Conservation (phyloP, 2,329 filamentous ascomycete genomes). For the Plectosphaerella sp. region DNA sequence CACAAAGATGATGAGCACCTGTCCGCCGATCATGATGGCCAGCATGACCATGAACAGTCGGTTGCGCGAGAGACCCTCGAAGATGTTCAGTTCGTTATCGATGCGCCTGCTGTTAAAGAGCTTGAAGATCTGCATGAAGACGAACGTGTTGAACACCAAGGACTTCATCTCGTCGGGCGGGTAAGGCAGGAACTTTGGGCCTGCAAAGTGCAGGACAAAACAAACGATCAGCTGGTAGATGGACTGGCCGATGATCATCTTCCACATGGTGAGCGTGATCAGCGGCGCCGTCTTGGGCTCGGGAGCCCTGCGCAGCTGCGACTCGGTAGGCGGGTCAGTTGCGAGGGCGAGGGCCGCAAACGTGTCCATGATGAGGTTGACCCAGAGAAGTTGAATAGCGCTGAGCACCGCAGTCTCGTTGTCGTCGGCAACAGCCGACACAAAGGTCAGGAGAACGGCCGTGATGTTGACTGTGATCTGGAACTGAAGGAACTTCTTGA, state of each 20-base stretch:
- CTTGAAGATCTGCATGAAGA: conserved; percentile 84
- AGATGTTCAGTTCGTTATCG: conserved; percentile 73
- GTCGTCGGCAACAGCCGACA: conserved; percentile 64
- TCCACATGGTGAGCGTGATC: conserved; percentile 77
- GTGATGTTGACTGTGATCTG: conserved; percentile 76
- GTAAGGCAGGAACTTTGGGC: conserved; percentile 46
- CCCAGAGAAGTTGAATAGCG: conserved; percentile 78
- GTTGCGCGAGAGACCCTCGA: conserved; percentile 64
- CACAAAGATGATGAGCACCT: conserved; percentile 68
- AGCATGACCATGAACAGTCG: conserved; percentile 68
- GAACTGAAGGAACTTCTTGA: conserved; percentile 61
- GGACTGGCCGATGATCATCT: conserved; percentile 81
- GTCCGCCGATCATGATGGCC: conserved; percentile 65
- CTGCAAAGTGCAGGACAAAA: conserved; percentile 66
- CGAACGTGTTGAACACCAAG: conserved; percentile 77
- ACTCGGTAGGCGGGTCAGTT: conserved; percentile 66
- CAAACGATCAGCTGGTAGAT: conserved; percentile 70
- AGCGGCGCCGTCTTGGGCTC: conserved; percentile 69
- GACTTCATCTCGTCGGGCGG: conserved; percentile 44
- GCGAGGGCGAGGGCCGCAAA: conserved; percentile 74
- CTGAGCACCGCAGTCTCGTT: conserved; percentile 65
- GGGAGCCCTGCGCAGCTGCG: conserved; percentile 68
- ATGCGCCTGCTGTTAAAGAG: conserved; percentile 70
- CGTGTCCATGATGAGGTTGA: conserved; percentile 83
- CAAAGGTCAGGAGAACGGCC: conserved; percentile 71